phyloP scores from a whole-genome alignment of 179 eudicot genomes.

The Spergularia azorica region DNA sequence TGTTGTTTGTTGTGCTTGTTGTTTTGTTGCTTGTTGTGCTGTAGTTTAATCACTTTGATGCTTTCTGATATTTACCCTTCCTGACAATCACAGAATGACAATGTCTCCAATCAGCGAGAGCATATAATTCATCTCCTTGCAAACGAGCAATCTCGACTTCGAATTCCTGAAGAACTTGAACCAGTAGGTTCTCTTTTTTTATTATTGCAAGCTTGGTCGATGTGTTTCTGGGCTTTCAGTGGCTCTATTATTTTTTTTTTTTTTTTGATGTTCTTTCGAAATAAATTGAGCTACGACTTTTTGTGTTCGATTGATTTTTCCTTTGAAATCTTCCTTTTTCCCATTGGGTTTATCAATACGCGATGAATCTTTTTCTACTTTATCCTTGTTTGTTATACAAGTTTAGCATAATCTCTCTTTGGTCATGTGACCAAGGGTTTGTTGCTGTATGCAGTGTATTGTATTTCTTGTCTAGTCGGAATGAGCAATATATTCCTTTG shows the following conservation, averaged over 20 bases:
- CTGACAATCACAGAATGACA: slow-evolving; percentile 72
- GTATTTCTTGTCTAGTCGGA: background rate
- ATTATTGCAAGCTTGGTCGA: slow-evolving; percentile 1
- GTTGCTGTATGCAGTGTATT: background rate
- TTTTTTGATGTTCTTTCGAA: background rate
- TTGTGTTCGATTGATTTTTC: no score
- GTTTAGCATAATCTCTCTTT: no score
- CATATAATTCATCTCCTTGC: slow-evolving; percentile 94
- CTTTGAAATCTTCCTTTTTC: no score
- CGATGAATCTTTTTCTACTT: no score
- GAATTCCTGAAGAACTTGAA: slow-evolving; percentile 75
- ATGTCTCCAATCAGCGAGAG: slow-evolving; percentile 93
- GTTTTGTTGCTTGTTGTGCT: background rate
- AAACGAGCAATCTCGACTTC: slow-evolving; percentile 88
- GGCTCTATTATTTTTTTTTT: slow-evolving; percentile 1
- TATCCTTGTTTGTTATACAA: no score
- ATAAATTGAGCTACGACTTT: background rate
- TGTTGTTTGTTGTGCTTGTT: background rate
- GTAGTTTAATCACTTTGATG: background rate
- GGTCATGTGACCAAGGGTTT: no score
- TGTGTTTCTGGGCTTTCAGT: background rate
- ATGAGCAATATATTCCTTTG: slow-evolving; percentile 3
- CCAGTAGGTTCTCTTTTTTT: slow-evolving; percentile 58
- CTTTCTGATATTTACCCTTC: slow-evolving; percentile 19
- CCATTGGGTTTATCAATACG: no score